Base-by-base conservation (phyloP, 768 basidiomycete genomes). In the Serendipita indica region DNA sequence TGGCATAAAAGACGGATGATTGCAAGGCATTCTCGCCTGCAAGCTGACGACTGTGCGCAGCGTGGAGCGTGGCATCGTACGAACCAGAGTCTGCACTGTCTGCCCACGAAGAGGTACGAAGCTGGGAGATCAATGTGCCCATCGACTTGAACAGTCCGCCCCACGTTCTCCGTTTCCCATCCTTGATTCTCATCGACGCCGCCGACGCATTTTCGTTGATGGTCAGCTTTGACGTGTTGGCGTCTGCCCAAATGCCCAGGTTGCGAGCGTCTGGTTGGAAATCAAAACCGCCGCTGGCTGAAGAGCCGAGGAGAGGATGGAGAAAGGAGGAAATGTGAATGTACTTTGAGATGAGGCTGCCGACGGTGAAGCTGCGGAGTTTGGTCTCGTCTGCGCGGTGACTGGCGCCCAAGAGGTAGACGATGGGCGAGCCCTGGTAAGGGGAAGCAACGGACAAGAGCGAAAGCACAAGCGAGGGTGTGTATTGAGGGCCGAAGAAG, bases 51-150 rank as follows among this genome's bases (percentile, higher is more conserved):
- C 71, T 69, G 54, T 77, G 73, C 3, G 70, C 71, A 3, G 75
- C 73, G 49, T 72, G 66, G 57, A 76, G 77, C 2, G 77, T 78
- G 22, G 71, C 69, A 58, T 79, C 77, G 58, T 70, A 77, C 0
- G 77, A 75, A 5, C 73, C 67, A 1, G 72, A 73, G 61, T 80
- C 78, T 7, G 67, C 63, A 33, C 74, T 71, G 60, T 72, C 73
- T 0, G 75, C 75, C 77, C 77, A 79, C 14, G 76, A 74, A 59
- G 74, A 77, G 58, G 66, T 70, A 70, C 73, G 72, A 7, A 79
- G 64, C 32, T 75, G 72, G 18, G 64, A 63, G 20, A n/a, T 22
- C 22, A 54, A 32, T 30, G 49, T 54, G 22, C 49, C 22, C 49
- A 54, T 28, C 6, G 49, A 54, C 16, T 28, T n/a, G 16, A 22